Conservation (phyloP, 2,329 filamentous ascomycete genomes). For the Fusarium luffae region DNA sequence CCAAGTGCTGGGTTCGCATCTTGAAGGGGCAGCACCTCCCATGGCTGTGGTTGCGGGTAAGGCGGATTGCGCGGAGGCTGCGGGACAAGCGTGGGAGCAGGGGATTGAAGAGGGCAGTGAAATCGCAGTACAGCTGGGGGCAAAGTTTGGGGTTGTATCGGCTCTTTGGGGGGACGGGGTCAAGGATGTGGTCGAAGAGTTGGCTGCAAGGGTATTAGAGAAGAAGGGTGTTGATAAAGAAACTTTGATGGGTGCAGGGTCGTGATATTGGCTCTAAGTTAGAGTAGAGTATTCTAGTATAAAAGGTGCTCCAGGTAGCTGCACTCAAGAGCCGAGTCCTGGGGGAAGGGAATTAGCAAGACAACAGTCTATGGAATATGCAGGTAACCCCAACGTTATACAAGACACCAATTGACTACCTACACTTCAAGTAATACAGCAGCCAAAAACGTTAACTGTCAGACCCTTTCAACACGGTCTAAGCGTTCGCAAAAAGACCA, state of each 20-base stretch:
- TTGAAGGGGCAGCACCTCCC: conserved; percentile 12
- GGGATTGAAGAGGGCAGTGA: conserved; percentile 24
- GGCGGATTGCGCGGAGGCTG: conserved; percentile 27
- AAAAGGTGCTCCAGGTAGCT: neutral
- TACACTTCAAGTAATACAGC: neutral
- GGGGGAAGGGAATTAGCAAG: neutral
- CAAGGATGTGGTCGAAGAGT: conserved; percentile 36
- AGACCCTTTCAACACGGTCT: neutral
- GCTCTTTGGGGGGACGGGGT: conserved; percentile 37
- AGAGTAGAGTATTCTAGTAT: neutral
- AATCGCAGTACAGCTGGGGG: conserved; percentile 25
- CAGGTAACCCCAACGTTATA: neutral
- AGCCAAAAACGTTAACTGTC: neutral
- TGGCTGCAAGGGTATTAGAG: conserved; percentile 28
- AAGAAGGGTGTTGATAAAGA: conserved; percentile 15
- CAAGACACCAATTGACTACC: neutral
- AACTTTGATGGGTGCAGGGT: conserved; percentile 3
- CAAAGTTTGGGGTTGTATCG: conserved; percentile 31
- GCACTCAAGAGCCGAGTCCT: neutral
- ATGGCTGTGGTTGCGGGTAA: conserved; percentile 31
- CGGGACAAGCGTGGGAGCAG: conserved; percentile 28
- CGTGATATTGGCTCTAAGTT: neutral
- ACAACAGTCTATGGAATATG: neutral
- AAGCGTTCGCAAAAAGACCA: neutral
- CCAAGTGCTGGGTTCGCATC: conserved; percentile 12